These are phyloP conservation scores for Jatropha multifida DNA, from an alignment of 441 rosid species.

Conservation along the genomic window DNA sequence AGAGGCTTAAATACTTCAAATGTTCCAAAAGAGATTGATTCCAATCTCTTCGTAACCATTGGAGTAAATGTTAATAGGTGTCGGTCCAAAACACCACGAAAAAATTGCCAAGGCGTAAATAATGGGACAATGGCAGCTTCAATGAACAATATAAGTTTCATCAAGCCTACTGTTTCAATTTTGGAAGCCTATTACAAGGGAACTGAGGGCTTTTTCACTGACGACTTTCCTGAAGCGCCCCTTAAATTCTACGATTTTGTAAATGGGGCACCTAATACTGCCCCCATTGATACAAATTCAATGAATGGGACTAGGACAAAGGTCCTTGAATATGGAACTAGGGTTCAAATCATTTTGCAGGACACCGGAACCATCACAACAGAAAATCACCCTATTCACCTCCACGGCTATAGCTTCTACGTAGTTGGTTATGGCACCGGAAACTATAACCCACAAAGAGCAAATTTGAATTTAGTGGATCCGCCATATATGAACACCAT, in stretches of 20 bases:
- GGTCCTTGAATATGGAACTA: slow-evolving; percentile 66
- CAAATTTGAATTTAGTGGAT: slow-evolving; percentile 59
- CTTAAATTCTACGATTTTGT: slow-evolving; percentile 68
- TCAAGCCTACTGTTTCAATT: slow-evolving; percentile 56
- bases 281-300: slow-evolving; percentile 66
- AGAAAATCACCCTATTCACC: slow-evolving; percentile 91
- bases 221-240: slow-evolving; percentile 71
- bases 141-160: slow-evolving; percentile 78
- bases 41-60: slow-evolving; percentile 57
- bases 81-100: slow-evolving; percentile 46
- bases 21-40: slow-evolving; percentile 59
- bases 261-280: slow-evolving; percentile 75
- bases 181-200: slow-evolving; percentile 73
- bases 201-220: slow-evolving; percentile 57
- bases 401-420: slow-evolving; percentile 86
- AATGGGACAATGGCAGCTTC: slow-evolving; percentile 76
- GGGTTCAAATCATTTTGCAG: slow-evolving; percentile 72
- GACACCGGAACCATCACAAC: slow-evolving; percentile 67
- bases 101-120: slow-evolving; percentile 53
- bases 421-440: slow-evolving; percentile 77
- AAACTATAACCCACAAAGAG: slow-evolving; percentile 54
- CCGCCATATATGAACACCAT: slow-evolving; percentile 87
- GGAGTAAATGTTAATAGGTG: slow-evolving; percentile 74
- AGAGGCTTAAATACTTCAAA: slow-evolving; percentile 49
- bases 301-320: slow-evolving; percentile 66